phyloP scores from a whole-genome alignment of 2,329 filamentous ascomycete species.

The Penicillium sp. region DNA sequence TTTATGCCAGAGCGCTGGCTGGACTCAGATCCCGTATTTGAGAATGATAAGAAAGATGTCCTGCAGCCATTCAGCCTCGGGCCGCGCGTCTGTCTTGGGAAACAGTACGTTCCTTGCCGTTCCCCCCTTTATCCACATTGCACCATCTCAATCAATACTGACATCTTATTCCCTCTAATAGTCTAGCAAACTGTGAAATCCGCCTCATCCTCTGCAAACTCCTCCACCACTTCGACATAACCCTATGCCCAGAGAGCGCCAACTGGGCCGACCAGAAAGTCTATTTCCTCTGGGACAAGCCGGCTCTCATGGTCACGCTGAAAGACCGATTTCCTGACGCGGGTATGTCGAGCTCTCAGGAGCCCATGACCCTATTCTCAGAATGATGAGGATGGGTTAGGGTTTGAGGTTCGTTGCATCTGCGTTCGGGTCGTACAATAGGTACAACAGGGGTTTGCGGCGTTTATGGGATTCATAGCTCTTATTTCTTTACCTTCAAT shows the following conservation, averaged over 20 bases:
- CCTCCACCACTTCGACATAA: conserved; percentile 29
- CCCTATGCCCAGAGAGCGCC: conserved; percentile 10
- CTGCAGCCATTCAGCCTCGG: conserved; percentile 40
- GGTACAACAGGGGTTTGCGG: not conserved
- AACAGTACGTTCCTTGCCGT: conserved; percentile 20
- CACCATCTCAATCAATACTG: not conserved
- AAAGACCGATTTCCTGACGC: conserved; percentile 6
- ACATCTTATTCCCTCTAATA: not conserved
- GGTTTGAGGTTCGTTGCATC: not conserved
- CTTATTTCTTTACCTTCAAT: not conserved
- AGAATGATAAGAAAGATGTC: conserved; percentile 24
- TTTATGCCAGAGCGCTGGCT: conserved; percentile 41
- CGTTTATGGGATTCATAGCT: not conserved
- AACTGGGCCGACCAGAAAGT: conserved; percentile 26
- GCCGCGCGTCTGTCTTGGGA: conserved; percentile 38
- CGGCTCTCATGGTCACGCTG: conserved; percentile 21
- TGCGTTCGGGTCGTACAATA: not conserved
- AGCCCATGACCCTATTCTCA: not conserved
- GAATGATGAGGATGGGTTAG: not conserved
- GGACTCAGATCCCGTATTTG: conserved; percentile 14
- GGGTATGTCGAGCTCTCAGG: not conserved
- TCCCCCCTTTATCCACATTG: not conserved
- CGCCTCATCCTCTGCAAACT: conserved; percentile 29
- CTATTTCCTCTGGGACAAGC: conserved; percentile 32
- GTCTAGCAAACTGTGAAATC: conserved; percentile 29